Evolutionary conservation across 108 stramenopile species (phyloP).

Genomic region (Skeletonema grethae): DNA sequence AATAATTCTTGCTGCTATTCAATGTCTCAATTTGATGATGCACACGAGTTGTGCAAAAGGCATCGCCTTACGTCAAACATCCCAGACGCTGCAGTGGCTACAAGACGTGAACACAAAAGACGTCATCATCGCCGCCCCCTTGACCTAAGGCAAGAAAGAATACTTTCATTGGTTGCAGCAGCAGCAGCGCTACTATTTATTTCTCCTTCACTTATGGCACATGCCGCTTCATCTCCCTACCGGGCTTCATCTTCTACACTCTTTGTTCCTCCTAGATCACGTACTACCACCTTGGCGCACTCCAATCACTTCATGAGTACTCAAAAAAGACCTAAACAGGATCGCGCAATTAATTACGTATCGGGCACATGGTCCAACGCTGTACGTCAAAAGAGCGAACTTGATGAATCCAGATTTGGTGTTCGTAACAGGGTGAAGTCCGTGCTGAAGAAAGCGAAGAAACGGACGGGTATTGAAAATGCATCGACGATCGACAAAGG

Average conservation of each 20-base stretch:
- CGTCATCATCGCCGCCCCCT: background rate
- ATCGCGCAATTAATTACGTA: background rate
- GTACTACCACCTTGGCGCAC: background rate
- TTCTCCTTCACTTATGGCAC: background rate
- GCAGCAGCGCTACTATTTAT: constrained; percentile 7
- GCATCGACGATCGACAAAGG: constrained; percentile 19
- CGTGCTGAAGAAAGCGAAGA: constrained; percentile 72
- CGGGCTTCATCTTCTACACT: background rate
- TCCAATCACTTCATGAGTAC: constrained; percentile 18
- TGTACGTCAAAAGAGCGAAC: constrained; percentile 34
- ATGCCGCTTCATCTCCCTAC: constrained; percentile 1
- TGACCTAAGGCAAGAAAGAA: background rate
- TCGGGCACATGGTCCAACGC: constrained; percentile 35
- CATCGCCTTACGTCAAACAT: background rate
- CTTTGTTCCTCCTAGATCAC: constrained; percentile 7
- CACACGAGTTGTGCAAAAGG: background rate
- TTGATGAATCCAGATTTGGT: constrained; percentile 54
- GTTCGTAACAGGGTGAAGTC: constrained; percentile 69
- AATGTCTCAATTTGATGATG: background rate
- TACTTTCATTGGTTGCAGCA: constrained; percentile 8
- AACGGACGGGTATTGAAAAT: constrained; percentile 77
- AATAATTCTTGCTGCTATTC: background rate
- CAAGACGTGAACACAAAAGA: background rate
- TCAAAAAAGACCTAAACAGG: constrained; percentile 10
- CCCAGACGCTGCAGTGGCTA: background rate